Base-by-base conservation (phyloP, 495 filamentous ascomycete genomes). In the Annulohypoxylon nitens region DNA sequence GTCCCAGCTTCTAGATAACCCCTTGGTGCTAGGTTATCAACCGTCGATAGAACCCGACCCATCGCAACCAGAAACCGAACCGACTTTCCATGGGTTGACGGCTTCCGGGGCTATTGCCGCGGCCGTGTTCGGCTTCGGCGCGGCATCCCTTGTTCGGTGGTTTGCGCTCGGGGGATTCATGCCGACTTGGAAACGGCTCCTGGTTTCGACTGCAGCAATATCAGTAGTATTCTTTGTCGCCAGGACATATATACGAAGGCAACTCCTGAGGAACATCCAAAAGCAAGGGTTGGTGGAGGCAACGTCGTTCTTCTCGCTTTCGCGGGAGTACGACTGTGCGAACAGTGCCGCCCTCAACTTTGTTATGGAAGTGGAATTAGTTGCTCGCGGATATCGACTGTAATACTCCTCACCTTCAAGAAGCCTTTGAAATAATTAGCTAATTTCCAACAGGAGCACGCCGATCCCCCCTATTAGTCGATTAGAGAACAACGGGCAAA, bases 291-390 rank as follows among this genome's bases (percentile, higher is more conserved):
- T 98, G 48, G 86, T 90, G 30, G 90, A 90, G 66, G 92, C 92
- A n/a, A 88, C 89, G 8, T 76, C 80, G 0, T 91, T 98, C 67
- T 90, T 97, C 64, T 83, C 88, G 26, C 90, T 88, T 70, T 89
- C 93, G 43, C 95, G 96, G 71, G 90, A 92, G 23, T 94, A 97
- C 69, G 94, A 98, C 79, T 88, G 90, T 34, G 90, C 92, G 34
- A 91, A 88, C 37, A 91, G 91, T 60, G 90, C 93, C 26, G 92
- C 94, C 2, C 84, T 99, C 36, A 91, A 91, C 36, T 88, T 98
- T 59, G 92, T 99, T 67, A 95, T 98, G 82, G 96, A 99, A 79
- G 95, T 98, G 18, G 96, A 98, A 81, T 85, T 98, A 57, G 95
- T 98, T 11, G 95, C 95, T 43, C 88, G 95, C 73, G 96, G 96